Evolutionary conservation across 768 basidiomycete species (phyloP).

Genomic region (Mycena floridula): DNA sequence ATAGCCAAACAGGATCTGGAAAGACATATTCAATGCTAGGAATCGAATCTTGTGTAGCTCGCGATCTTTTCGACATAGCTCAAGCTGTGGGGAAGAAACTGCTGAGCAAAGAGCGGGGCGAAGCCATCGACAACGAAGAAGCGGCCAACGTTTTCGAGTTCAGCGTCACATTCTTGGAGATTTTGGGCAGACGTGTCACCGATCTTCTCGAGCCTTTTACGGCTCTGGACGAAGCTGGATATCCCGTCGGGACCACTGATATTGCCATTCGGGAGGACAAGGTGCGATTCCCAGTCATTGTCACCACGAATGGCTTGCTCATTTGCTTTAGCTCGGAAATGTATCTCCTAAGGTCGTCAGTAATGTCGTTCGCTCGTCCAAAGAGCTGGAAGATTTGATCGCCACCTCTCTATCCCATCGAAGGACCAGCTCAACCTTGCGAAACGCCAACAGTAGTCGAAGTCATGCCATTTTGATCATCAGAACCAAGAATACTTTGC

Average conservation of each 20-base stretch:
- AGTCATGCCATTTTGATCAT: slow-evolving; percentile 29
- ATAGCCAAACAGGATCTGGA: no score
- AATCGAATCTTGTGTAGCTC: no score
- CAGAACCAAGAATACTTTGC: slow-evolving; percentile 23
- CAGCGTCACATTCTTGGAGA: slow-evolving; percentile 26
- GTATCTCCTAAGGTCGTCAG: slow-evolving; percentile 22
- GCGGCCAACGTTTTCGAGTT: slow-evolving; percentile 24
- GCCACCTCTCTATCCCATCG: slow-evolving; percentile 19
- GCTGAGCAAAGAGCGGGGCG: slow-evolving; percentile 12
- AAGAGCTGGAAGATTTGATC: slow-evolving; percentile 25
- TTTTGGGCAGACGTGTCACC: slow-evolving; percentile 22
- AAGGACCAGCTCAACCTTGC: slow-evolving; percentile 21
- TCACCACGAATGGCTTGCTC: not conserved
- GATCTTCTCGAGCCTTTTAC: slow-evolving; percentile 21
- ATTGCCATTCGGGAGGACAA: slow-evolving; percentile 25
- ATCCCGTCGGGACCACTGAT: slow-evolving; percentile 19
- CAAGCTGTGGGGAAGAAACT: slow-evolving; percentile 11
- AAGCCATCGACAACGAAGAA: slow-evolving; percentile 3
- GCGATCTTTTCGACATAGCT: slow-evolving; percentile 24
- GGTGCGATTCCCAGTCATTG: slow-evolving; percentile 11
- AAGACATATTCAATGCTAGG: no score
- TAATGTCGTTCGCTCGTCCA: slow-evolving; percentile 19
- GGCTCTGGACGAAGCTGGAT: slow-evolving; percentile 17
- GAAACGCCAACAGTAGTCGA: slow-evolving; percentile 25
- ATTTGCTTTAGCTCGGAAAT: slow-evolving; percentile 14